Evolutionary conservation across 371 early-diverging fungal species (phyloP).

Genomic region (Dinochytrium kinnereticum): DNA sequence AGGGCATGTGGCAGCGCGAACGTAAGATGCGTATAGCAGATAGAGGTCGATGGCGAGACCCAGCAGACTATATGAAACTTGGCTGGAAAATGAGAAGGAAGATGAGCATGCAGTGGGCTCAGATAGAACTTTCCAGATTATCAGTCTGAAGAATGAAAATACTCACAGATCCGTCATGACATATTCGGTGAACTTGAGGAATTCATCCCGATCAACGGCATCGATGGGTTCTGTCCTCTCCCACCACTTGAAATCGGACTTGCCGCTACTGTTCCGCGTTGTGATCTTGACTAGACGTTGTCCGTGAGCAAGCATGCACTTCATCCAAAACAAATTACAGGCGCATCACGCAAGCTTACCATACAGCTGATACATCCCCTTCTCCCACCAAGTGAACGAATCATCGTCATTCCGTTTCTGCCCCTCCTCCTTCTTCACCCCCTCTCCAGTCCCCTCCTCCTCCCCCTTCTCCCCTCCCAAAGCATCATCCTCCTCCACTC

Average conservation of each 20-base stretch:
- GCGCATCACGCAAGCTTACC: too few species aligned
- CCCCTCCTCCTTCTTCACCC: not conserved
- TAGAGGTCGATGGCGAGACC: slow-evolving; percentile 12
- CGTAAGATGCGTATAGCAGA: slow-evolving; percentile 14
- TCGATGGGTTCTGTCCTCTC: slow-evolving; percentile 16
- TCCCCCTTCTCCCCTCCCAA: slow-evolving; percentile 9
- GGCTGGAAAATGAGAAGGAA: not conserved
- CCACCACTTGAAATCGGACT: slow-evolving; percentile 19
- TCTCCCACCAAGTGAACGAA: slow-evolving; percentile 17
- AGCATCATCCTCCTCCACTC: not conserved
- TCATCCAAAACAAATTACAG: not conserved
- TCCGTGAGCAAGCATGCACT: not conserved
- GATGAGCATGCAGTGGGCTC: too few species aligned
- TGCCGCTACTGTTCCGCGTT: slow-evolving; percentile 5
- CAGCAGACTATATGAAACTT: slow-evolving; percentile 5
- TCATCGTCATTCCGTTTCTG: not conserved
- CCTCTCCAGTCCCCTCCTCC: not conserved
- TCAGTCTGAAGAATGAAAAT: too few species aligned
- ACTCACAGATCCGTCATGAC: slow-evolving; percentile 21
- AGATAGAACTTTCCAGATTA: too few species aligned
- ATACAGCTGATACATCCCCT: slow-evolving; percentile 20
- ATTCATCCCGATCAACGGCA: slow-evolving; percentile 14
- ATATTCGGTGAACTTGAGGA: not conserved
- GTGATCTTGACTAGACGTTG: slow-evolving; percentile 3
- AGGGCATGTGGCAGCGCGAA: slow-evolving; percentile 1